These are phyloP conservation scores for Pichia norvegensis DNA, from an alignment of 1,139 yeast species.

Conservation along the genomic window DNA sequence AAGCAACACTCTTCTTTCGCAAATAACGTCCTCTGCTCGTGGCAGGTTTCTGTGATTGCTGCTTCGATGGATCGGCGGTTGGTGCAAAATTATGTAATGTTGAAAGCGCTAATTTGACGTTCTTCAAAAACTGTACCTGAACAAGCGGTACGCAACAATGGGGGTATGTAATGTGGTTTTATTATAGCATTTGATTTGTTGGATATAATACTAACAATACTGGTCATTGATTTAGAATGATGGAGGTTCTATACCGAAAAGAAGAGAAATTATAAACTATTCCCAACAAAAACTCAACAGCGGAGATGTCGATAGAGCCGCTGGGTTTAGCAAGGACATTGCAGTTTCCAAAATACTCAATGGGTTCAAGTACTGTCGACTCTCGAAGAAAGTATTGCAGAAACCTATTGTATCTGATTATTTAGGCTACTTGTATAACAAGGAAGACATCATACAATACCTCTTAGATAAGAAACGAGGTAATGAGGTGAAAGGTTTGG, in stretches of 20 bases:
- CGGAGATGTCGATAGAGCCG: background rate
- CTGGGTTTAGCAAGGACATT: background rate
- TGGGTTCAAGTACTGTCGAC: constrained; percentile 37
- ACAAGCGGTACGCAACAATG: background rate
- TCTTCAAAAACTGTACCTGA: too few relatives aligned
- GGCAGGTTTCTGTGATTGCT: background rate
- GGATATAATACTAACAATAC: too few relatives aligned
- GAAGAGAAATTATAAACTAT: constrained; percentile 34
- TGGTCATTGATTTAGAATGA: constrained; percentile 35
- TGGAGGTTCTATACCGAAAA: constrained; percentile 44
- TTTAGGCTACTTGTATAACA: constrained; percentile 61
- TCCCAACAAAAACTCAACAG: constrained; percentile 13
- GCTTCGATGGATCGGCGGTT: background rate
- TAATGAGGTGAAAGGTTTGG: constrained; percentile 24
- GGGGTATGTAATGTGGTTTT: background rate
- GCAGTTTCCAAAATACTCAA: constrained; percentile 16
- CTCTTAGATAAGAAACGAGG: constrained; percentile 20
- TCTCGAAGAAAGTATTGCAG: constrained; percentile 34
- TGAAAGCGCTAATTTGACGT: too few relatives aligned
- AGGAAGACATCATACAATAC: constrained; percentile 57
- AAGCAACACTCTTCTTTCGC: too few relatives aligned
- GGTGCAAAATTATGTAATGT: too few relatives aligned
- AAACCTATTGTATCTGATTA: constrained; percentile 64
- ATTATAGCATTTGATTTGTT: too few relatives aligned
- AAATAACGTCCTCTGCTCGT: too few relatives aligned